Evolutionary conservation across 2,329 filamentous ascomycete genomes (phyloP), one percentile per base, ranked within the genome.

Genomic region (Colletotrichum chlorophyti): DNA sequence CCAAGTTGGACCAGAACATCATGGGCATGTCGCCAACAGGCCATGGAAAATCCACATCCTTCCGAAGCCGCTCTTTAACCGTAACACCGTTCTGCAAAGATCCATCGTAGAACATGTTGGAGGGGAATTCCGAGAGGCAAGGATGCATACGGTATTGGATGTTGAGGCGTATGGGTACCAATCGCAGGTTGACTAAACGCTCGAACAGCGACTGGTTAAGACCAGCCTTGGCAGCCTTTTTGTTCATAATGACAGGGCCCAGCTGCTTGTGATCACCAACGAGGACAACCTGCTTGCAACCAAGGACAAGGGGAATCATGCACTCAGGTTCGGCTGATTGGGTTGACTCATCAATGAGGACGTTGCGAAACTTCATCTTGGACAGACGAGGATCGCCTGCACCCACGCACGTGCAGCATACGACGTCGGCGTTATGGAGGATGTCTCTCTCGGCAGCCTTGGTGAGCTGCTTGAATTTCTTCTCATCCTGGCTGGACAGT

Each of bases 1-100:
- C 95, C 53, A 97, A 80, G 72, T 99, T 99, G 23, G 93, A 96
- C 95, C 95, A 99, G 79, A 99, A 99, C 95, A 98, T 98, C 95
- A 99, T 99, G 3, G 95, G 95, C 66, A 88, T 92, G 71, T 98
- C 94, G 17, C 82, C 86, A 26, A 97, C 91, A 3, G 95, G 95
- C 95, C 95, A 99, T 11, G 95, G 95, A 73, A 99, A 99, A 74
- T 99, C 95, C 24, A 99, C 92, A 67, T 99, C 94, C 64, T 90
- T 90, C 62, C 94, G 89, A 63, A 98, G 83, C 60, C 95, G 89
- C 69, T 96, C 90, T 65, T 91, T 88, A 71, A 91, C 91, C 1
- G 93, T 96, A 42, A 99, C 91, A 70, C 95, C 95, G 66, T 99
- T 99, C 74, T 99, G 95, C 53, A 99, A 83, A 53, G 92, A 95